These are phyloP conservation scores for Plasmopara viticola DNA, from an alignment of 352 stramenopile genomes.

Conservation along the genomic window DNA sequence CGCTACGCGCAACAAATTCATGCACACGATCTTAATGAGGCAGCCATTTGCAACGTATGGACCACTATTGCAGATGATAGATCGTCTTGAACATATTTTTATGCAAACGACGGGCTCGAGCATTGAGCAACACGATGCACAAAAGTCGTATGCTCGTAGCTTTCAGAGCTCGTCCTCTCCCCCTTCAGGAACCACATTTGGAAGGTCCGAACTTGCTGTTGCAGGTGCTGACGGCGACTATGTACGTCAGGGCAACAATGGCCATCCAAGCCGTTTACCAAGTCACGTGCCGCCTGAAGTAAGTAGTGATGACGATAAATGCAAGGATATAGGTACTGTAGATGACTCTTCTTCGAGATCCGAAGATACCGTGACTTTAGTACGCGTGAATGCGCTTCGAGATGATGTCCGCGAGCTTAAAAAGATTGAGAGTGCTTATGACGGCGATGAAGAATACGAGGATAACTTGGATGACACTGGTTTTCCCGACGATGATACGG, in stretches of 20 bases:
- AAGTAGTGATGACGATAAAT: slow-evolving; percentile 13
- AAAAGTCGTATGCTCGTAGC: slow-evolving; percentile 40
- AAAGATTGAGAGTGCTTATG: slow-evolving; percentile 63
- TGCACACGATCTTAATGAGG: slow-evolving; percentile 87
- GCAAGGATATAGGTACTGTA: slow-evolving; percentile 20
- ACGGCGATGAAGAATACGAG: slow-evolving; percentile 62
- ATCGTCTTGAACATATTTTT: slow-evolving; percentile 83
- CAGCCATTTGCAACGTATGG: slow-evolving; percentile 83
- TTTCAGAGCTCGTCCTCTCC: slow-evolving; percentile 26
- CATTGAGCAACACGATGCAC: slow-evolving; percentile 78
- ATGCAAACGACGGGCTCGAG: slow-evolving; percentile 82
- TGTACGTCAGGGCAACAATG: slow-evolving; percentile 11
- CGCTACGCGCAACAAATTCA: slow-evolving; percentile 86
- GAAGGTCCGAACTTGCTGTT: slow-evolving; percentile 5
- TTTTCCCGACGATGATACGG: slow-evolving; percentile 30
- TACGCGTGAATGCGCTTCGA: slow-evolving; percentile 65
- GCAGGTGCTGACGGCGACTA: slow-evolving; percentile 7
- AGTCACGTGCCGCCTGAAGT: slow-evolving; percentile 25
- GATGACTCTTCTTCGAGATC: slow-evolving; percentile 35
- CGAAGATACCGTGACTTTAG: slow-evolving; percentile 60
- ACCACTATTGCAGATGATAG: slow-evolving; percentile 81
- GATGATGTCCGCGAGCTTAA: slow-evolving; percentile 68
- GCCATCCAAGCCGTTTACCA: slow-evolving; percentile 23
- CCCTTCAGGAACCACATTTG: slow-evolving; percentile 11
- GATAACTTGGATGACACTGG: slow-evolving; percentile 42